These are phyloP conservation scores for Coemansia sp. DNA, from an alignment of 192 early-diverging fungal genomes.

Conservation along the genomic window DNA sequence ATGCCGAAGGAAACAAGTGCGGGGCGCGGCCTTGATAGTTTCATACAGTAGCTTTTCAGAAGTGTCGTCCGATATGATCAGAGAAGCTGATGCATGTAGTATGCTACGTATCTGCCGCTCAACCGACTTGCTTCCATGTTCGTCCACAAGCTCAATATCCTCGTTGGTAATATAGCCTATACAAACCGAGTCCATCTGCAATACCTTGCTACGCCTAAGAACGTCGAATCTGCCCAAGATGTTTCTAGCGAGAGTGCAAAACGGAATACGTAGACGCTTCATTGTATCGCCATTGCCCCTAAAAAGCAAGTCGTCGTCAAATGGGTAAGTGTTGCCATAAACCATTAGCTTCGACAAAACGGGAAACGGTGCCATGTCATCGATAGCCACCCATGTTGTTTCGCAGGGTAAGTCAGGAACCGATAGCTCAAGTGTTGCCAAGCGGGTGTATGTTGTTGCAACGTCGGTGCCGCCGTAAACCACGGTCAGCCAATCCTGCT, in stretches of 20 bases:
- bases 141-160: background rate
- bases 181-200: background rate
- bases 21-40: background rate
- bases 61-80: background rate
- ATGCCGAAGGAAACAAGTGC: background rate
- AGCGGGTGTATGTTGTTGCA: background rate
- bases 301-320: too few relatives aligned
- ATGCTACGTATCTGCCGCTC: background rate
- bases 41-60: background rate
- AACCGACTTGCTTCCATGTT: background rate
- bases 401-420: background rate
- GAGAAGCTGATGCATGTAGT: background rate
- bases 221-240: background rate
- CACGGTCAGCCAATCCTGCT: background rate
- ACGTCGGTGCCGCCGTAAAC: background rate
- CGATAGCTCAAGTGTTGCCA: background rate
- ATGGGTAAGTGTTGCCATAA: background rate
- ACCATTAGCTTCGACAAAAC: background rate
- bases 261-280: background rate
- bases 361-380: background rate
- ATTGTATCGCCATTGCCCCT: background rate
- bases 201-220: background rate
- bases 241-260: background rate
- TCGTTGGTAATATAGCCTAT: background rate
- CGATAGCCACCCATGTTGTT: background rate